Evolutionary conservation across 371 early-diverging fungal species (phyloP), one percentile per base, ranked within the genome.

Genomic region (Mortierella sp.): DNA sequence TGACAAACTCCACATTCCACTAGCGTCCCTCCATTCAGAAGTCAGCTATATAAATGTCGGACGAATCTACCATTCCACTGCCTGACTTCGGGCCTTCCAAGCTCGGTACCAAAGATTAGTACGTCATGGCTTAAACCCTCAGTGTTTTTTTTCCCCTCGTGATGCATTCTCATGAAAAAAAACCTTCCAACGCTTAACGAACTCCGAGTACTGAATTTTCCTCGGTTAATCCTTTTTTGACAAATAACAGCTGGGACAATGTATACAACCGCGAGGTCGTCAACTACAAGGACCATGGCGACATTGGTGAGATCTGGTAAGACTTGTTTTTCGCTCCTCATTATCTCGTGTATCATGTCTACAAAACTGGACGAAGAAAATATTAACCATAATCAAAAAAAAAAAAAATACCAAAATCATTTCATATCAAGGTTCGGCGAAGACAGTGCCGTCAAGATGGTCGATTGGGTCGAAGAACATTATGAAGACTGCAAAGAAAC

Each of bases 231-330:
- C 58, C 6, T 32, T 17, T 43, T 56, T 7, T 9, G 32, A 12
- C 47, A 30, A 24, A 15, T 2, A 32, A 26, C 32, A 90, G 90
- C 82, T 96, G 96, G 96, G 93, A 96, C 78, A 79, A 82, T 12
- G 86, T 91, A 15, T 96, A 96, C 66, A 84, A 88, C 50, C 83
- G 88, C 17, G 96, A 96, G 71, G 84, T 93, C 43, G 76, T 53
- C 63, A 95, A 95, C 79, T 96, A 89, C 72, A 76, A 88, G 27
- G 92, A 92, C 44, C 82, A 87, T 69, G 93, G 94, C 9, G 96
- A 96, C 68, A 92, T 91, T 79, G 95, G 95, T 32, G 95, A 96
- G 75, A 82, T 93, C 24, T 94, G 95, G 94, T 89, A 78, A 12
- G 61, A 17, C 30, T 21, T 23, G 0, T 7, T 48, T 34, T 26